These are phyloP conservation scores for Plasmodium fragile DNA, from an alignment of 169 alveolate genomes.

Conservation along the genomic window DNA sequence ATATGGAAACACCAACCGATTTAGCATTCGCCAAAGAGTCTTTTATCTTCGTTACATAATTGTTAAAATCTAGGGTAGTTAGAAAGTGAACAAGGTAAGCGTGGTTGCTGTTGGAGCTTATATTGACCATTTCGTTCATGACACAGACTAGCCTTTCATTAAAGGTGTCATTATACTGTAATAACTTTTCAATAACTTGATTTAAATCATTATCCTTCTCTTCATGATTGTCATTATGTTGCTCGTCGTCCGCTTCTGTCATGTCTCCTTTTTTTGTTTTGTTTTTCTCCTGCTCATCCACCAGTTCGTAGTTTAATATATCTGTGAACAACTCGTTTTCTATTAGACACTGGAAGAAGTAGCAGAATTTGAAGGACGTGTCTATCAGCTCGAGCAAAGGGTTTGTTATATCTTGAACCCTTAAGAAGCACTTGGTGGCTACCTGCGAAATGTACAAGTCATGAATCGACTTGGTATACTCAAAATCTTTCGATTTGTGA, in stretches of 20 bases:
- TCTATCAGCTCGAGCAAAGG: slow-evolving; percentile 68
- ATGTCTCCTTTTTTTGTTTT: neutral
- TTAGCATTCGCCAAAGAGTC: slow-evolving; percentile 25
- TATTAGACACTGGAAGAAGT: slow-evolving; percentile 71
- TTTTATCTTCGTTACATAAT: slow-evolving; percentile 54
- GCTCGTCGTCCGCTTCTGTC: neutral
- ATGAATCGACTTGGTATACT: slow-evolving; percentile 74
- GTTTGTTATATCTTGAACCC: slow-evolving; percentile 65
- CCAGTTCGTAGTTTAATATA: slow-evolving; percentile 62
- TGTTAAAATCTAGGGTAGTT: slow-evolving; percentile 64
- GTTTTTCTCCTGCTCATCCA: neutral
- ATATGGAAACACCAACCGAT: neutral
- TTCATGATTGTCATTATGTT: neutral
- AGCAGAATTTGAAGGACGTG: slow-evolving; percentile 67
- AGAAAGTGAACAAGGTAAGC: slow-evolving; percentile 64
- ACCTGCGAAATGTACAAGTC: slow-evolving; percentile 74
- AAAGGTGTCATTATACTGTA: slow-evolving; percentile 73
- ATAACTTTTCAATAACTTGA: slow-evolving; percentile 66
- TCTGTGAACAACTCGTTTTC: slow-evolving; percentile 76
- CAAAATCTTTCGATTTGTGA: slow-evolving; percentile 77
- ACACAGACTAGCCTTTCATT: slow-evolving; percentile 45
- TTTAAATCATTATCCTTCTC: slow-evolving; percentile 54
- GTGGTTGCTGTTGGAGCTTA: slow-evolving; percentile 66
- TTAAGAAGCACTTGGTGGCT: slow-evolving; percentile 73
- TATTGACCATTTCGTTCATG: slow-evolving; percentile 66